phyloP scores from a whole-genome alignment of 2,329 filamentous ascomycete species.

The Ophiocordyceps camponoti-leonardi region DNA sequence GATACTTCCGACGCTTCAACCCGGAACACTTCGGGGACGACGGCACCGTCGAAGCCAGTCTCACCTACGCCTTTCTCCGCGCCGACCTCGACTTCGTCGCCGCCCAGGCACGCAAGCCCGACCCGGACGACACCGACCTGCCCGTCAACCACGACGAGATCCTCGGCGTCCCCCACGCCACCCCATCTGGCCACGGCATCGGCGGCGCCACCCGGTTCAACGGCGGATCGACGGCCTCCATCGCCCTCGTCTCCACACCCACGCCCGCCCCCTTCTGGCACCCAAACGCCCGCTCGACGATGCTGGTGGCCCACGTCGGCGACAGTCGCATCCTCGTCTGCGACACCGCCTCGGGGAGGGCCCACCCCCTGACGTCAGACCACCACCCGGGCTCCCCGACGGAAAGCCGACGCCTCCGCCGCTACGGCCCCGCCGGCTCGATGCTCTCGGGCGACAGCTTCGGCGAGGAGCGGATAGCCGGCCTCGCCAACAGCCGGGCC shows the following conservation, averaged over 20 bases:
- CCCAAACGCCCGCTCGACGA: constrained; percentile 64
- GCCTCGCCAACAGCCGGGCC: constrained; percentile 81
- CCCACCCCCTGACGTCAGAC: constrained; percentile 70
- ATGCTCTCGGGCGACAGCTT: constrained; percentile 86
- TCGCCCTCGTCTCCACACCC: constrained; percentile 82
- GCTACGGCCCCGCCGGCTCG: constrained; percentile 57
- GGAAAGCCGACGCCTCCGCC: constrained; percentile 67
- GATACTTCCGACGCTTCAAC: constrained; percentile 84
- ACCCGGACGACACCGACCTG: constrained; percentile 56
- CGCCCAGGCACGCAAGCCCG: constrained; percentile 70
- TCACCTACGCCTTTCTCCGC: constrained; percentile 85
- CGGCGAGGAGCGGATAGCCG: constrained; percentile 87
- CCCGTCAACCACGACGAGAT: constrained; percentile 78
- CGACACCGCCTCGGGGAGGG: constrained; percentile 64
- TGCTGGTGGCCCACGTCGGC: constrained; percentile 80
- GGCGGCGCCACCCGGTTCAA: constrained; percentile 68
- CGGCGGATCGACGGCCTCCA: constrained; percentile 80
- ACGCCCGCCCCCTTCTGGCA: constrained; percentile 93
- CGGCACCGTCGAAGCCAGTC: constrained; percentile 55
- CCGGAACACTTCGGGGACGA: constrained; percentile 54
- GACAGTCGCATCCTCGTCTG: constrained; percentile 86
- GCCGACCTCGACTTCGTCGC: constrained; percentile 89
- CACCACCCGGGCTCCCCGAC: constrained; percentile 82
- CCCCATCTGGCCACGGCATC: constrained; percentile 43
- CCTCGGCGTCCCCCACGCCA: constrained; percentile 41